phyloP scores from a whole-genome alignment of 768 basidiomycete genomes.

The Daedalea quercina region DNA sequence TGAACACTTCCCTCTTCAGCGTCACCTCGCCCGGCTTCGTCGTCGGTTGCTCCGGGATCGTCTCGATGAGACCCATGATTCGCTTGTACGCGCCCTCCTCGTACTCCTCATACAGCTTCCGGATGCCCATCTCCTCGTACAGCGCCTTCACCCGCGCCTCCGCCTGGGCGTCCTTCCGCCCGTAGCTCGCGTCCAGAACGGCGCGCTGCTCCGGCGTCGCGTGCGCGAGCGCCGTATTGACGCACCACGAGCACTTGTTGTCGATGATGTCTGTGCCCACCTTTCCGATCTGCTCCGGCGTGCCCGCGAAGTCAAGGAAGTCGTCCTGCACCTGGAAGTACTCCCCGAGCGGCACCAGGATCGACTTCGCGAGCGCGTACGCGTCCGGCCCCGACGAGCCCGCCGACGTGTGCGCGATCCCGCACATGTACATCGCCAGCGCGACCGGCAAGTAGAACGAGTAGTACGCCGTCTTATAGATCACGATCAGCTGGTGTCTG shows the following conservation, averaged over 20 bases:
- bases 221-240: slow-evolving; percentile 75
- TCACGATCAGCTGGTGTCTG: slow-evolving; percentile 87
- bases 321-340: slow-evolving; percentile 99
- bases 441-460: slow-evolving; percentile 99
- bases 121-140: slow-evolving; percentile 65
- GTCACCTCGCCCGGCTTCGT: slow-evolving; percentile 28
- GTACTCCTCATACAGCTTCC: slow-evolving; percentile 64
- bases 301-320: slow-evolving; percentile 87
- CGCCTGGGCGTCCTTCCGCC: slow-evolving; percentile 45
- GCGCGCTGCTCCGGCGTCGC: slow-evolving; percentile 50
- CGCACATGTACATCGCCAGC: slow-evolving; percentile 78
- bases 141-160: slow-evolving; percentile 62
- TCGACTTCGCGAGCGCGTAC: slow-evolving; percentile 69
- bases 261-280: slow-evolving; percentile 97
- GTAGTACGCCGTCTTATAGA: slow-evolving; percentile 97
- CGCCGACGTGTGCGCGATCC: slow-evolving; percentile 46
- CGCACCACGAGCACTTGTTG: slow-evolving; percentile 97
- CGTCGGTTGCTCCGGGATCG: slow-evolving; percentile 52
- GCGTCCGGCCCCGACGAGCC: slow-evolving; percentile 39
- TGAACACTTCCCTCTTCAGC: slow-evolving; percentile 66
- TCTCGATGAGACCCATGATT: slow-evolving; percentile 63
- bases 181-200: slow-evolving; percentile 63
- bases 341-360: slow-evolving; percentile 89
- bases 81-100: slow-evolving; percentile 67
- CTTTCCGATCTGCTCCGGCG: slow-evolving; percentile 91